A percentile compares a stretch with the other conserved stretches of the same genome.
Conservation (phyloP, 1,284 basidiomycete species). For the Cutaneotrichosporon sp. region DNA sequence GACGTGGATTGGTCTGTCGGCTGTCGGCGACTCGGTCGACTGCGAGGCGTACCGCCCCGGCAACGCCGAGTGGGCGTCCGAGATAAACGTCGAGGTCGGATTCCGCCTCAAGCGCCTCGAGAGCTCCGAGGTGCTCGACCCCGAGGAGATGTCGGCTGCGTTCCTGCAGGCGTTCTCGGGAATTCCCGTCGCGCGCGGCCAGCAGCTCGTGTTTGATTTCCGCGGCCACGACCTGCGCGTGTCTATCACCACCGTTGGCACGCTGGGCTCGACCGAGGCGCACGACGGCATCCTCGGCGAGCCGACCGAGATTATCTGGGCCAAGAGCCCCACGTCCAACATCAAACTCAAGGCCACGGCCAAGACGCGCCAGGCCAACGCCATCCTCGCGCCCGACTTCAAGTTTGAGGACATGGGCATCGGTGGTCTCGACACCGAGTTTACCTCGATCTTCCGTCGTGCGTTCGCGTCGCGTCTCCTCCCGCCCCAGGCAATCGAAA, state of each 20-base stretch:
- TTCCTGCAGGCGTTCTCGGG: constrained; percentile 71
- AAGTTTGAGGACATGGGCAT: constrained; percentile 99
- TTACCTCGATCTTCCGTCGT: constrained; percentile 94
- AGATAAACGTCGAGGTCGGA: constrained; percentile 71
- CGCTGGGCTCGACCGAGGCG: constrained; percentile 51
- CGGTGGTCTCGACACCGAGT: constrained; percentile 93
- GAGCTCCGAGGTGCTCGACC: constrained; percentile 66
- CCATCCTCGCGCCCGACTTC: constrained; percentile 96
- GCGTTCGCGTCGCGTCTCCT: constrained; percentile 98
- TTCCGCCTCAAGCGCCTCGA: constrained; percentile 63
- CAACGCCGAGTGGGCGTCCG: constrained; percentile 65
- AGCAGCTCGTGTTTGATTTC: constrained; percentile 83
- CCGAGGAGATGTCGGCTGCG: constrained; percentile 73
- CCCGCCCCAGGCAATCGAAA: constrained; percentile 92
- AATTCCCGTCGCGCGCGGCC: constrained; percentile 56
- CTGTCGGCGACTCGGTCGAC: constrained; percentile 67
- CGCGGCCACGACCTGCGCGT: constrained; percentile 80
- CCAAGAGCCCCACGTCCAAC: constrained; percentile 71
- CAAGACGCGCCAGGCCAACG: constrained; percentile 86
- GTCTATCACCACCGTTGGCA: constrained; percentile 61
- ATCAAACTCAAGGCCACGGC: constrained; percentile 91
- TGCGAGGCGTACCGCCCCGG: constrained; percentile 61
- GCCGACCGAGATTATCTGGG: constrained; percentile 81
- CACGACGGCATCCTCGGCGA: constrained; percentile 78
- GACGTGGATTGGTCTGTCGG: constrained; percentile 78